Evolutionary conservation across 2,329 filamentous ascomycete genomes (phyloP).

Genomic region (Sporothrix mexicana): DNA sequence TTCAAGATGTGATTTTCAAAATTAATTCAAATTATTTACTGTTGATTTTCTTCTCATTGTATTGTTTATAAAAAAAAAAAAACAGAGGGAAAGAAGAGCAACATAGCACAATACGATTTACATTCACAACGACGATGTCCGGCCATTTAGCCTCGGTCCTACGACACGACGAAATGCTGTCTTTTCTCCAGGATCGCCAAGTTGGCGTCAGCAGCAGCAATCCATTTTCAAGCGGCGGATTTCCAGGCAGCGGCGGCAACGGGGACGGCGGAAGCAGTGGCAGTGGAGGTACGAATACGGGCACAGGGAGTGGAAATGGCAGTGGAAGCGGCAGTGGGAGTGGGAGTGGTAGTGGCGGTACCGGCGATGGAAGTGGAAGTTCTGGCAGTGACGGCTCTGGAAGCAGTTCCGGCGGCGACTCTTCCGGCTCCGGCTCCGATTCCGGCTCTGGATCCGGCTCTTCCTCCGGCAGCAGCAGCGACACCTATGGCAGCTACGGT

Average conservation of each 20-base stretch:
- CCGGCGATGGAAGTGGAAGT: not conserved
- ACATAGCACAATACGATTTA: not conserved
- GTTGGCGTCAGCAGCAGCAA: conserved; percentile 23
- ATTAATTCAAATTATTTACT: not conserved
- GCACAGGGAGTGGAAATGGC: not conserved
- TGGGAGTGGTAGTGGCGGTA: not conserved
- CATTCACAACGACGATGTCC: not conserved
- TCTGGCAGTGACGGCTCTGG: not conserved
- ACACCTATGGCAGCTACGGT: not conserved
- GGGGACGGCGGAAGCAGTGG: not conserved
- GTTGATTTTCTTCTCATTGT: not conserved
- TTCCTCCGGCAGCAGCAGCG: not conserved
- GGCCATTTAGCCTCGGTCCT: not conserved
- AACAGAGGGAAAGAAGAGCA: not conserved
- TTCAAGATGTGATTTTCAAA: not conserved
- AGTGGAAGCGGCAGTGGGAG: not conserved
- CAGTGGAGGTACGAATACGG: not conserved
- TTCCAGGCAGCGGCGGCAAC: conserved; percentile 2
- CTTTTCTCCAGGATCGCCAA: not conserved
- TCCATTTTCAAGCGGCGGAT: conserved; percentile 12
- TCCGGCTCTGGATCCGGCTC: too few relatives aligned
- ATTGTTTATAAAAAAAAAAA: not conserved
- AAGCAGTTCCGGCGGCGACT: not conserved
- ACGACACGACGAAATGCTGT: not conserved
- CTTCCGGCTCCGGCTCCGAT: not conserved